Evolutionary conservation across 169 alveolate genomes (phyloP), one percentile per base, ranked within the genome.

Genomic region (Eimeria brunetti): DNA sequence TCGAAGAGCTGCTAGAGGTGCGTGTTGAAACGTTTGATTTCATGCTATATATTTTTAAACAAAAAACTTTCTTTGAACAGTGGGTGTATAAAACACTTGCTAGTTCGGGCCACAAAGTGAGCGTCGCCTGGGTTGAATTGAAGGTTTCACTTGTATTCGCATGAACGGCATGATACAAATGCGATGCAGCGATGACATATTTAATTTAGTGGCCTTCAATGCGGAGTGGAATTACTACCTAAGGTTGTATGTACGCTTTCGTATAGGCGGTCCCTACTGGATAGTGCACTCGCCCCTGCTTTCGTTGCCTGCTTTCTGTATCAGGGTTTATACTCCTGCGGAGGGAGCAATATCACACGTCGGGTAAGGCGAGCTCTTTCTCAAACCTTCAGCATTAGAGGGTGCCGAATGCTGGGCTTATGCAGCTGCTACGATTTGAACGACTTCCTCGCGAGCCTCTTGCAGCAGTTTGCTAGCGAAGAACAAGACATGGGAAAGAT

Each of bases 401-500:
- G 96, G 56, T 96, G 97, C 85, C 96, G 94, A 22, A 69, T 96
- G 89, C 58, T 95, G 69, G 95, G 96, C 94, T 71, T 96, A 33
- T 96, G 97, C 88, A 89, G 97, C 81, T 96, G 97, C 69, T 94
- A 86, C 90, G 97, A 96, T 64, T 64, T 96, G 88, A 89, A 91
- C 86, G 97, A 96, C 83, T 95, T 95, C 96, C 95, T 96, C n/a
- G 96, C 88, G 44, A 89, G 95, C 80, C 95, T 96, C 69, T 88
- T 96, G 44, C 95, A 83, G 62, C 96, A 96, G 71, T 94, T 92
- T 80, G 78, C 88, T 20, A 38, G 94, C 69, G 96, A 96, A 20
- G 44, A 86, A 36, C 67, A 53, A 20, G 91, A 85, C 12, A 5
- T 85, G 30, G 91, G 91, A 36, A 85, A 64, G 27, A 85, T 60